phyloP scores from a whole-genome alignment of 768 basidiomycete genomes.

The Podaxis rugospora region DNA sequence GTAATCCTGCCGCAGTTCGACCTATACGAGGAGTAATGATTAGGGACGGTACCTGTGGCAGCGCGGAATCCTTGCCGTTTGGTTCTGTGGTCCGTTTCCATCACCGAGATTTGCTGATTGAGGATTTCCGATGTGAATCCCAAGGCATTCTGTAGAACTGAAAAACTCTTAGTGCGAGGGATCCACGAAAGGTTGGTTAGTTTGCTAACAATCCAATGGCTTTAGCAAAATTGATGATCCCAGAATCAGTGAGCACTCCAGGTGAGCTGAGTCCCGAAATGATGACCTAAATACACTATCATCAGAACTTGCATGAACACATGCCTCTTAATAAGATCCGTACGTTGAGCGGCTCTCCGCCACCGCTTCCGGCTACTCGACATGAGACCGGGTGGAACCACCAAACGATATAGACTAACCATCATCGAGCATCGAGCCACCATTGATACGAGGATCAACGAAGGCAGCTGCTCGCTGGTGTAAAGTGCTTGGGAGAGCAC shows the following conservation, averaged over 20 bases:
- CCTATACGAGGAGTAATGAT: constrained; percentile 22
- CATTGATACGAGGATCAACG: constrained; percentile 40
- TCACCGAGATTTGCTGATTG: constrained; percentile 80
- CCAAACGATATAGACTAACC: constrained; percentile 21
- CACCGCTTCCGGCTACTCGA: constrained; percentile 24
- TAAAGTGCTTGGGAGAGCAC: constrained; percentile 6
- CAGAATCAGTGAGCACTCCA: constrained; percentile 48
- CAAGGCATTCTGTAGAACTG: constrained; percentile 62
- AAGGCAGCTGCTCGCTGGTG: constrained; percentile 25
- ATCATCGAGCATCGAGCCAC: constrained; percentile 65
- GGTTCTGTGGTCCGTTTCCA: constrained; percentile 55
- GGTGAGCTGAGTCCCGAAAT: constrained; percentile 62
- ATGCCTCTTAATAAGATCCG: constrained; percentile 41
- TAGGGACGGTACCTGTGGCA: neutral
- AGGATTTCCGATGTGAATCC: constrained; percentile 59
- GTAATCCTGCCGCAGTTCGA: constrained; percentile 75
- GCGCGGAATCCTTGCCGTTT: constrained; percentile 37
- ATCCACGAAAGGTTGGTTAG: constrained; percentile 10
- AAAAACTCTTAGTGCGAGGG: constrained; percentile 11
- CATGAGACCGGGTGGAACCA: neutral
- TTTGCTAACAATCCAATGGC: constrained; percentile 55
- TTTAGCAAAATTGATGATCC: constrained; percentile 54
- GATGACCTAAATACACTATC: constrained; percentile 38
- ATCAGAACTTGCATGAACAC: neutral
- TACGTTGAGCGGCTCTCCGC: constrained; percentile 76